Evolutionary conservation across 495 filamentous ascomycete genomes (phyloP), one percentile per base, ranked within the genome.

Genomic region (Astrothelium macrocarpum): DNA sequence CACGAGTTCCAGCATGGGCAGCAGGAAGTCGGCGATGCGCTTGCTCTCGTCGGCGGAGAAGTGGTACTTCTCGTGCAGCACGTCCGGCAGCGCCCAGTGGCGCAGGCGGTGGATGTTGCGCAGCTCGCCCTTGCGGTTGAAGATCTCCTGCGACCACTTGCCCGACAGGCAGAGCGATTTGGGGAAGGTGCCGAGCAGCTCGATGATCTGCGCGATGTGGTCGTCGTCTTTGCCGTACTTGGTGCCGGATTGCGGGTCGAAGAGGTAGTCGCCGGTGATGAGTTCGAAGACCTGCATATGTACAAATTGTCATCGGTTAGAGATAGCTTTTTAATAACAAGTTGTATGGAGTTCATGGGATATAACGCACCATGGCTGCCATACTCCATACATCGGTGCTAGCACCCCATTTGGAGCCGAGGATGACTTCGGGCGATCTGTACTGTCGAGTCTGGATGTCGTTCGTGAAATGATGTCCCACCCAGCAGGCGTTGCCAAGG

Each of bases 201-300:
- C 94, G 75, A 99, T 97, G 71, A 99, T 97, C 74, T 99, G 94
- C 2, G 94, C 94, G 49, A 97, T 99, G 77, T 99, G 94, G 75
- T 99, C 94, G 77, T 99, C 94, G 74, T 99, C 94, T 79, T 99
- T 99, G 71, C 94, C 94, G 72, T 99, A 99, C 75, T 97, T 97
- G 25, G 95, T 97, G 60, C 94, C 94, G 4, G 94, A 97, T 77
- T 99, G 94, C 0, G 94, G 94, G 70, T 99, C 94, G 76, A 99
- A 99, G 53, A 99, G 85, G 72, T 97, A 99, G 77, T 99, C 94
- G 67, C 94, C 94, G 14, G 94, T 99, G 65, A 99, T 97, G 26
- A 99, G 80, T 72, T 99, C 94, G 68, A 99, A 99, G 34, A 91
- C 86, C 94, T 98, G 68, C 16, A 5, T 1, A 25, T 10, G n/a